Evolutionary conservation across 768 basidiomycete species (phyloP).

Genomic region (Cystofilobasidium macerans): DNA sequence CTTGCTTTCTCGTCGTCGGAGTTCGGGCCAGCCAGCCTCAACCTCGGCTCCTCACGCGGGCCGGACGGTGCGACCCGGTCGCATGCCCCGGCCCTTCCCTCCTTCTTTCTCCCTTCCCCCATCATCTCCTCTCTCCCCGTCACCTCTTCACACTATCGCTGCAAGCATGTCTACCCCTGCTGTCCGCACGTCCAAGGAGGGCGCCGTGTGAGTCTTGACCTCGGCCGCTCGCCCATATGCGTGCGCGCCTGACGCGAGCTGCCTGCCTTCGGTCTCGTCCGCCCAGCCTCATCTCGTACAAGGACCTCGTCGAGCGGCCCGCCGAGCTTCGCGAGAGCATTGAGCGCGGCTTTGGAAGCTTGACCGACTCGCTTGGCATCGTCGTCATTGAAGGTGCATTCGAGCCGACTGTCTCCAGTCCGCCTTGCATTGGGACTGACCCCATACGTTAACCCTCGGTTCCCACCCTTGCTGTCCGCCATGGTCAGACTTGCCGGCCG

Average conservation of each 20-base stretch:
- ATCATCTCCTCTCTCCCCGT: no score
- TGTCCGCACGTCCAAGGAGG: constrained; percentile 6
- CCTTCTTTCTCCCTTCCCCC: no score
- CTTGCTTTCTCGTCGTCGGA: no score
- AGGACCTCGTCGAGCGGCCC: constrained; percentile 48
- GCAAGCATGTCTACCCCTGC: constrained; percentile 5
- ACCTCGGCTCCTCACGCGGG: no score
- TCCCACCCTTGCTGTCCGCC: no score
- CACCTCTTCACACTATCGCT: no score
- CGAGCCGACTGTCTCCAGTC: background rate
- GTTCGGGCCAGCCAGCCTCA: no score
- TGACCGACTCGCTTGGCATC: constrained; percentile 64
- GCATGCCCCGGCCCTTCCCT: no score
- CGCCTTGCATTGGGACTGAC: background rate
- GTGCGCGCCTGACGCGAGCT: no score
- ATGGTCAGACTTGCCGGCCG: constrained; percentile 47
- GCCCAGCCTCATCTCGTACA: constrained; percentile 50
- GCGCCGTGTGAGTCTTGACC: constrained; percentile 8
- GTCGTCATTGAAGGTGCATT: constrained; percentile 59
- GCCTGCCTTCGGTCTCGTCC: no score
- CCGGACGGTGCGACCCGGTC: no score
- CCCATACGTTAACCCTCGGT: background rate
- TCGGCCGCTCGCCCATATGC: background rate
- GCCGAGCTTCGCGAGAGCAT: constrained; percentile 51
- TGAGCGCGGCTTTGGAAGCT: constrained; percentile 63